These are phyloP conservation scores for Magnaporthiopsis rhizophila DNA, from an alignment of 2,329 filamentous ascomycete genomes.

Conservation along the genomic window DNA sequence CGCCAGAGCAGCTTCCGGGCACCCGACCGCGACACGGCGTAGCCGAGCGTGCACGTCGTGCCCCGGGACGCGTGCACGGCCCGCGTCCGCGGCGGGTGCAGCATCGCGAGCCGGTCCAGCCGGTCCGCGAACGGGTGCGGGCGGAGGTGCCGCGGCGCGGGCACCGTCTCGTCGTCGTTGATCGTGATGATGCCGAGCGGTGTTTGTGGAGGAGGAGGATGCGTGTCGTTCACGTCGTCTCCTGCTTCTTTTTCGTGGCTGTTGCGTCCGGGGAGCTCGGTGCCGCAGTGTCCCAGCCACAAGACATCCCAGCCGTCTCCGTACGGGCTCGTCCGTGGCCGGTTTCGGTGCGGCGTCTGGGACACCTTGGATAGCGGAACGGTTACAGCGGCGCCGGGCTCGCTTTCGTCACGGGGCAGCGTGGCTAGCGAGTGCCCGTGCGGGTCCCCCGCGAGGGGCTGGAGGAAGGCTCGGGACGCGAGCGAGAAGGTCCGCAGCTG, in stretches of 20 bases:
- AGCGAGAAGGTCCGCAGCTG: slow-evolving; percentile 36
- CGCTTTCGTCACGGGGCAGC: background rate
- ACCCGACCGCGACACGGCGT: slow-evolving; percentile 35
- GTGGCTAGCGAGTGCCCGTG: background rate
- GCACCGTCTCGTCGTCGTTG: slow-evolving; percentile 27
- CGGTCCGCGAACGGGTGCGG: slow-evolving; percentile 27
- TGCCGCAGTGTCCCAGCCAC: slow-evolving; percentile 43
- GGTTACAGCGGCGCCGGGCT: background rate
- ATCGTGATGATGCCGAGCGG: slow-evolving; percentile 13
- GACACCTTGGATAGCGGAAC: background rate
- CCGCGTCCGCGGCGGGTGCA: slow-evolving; percentile 33
- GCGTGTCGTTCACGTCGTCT: background rate
- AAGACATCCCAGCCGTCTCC: slow-evolving; percentile 44
- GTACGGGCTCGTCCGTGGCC: slow-evolving; percentile 29
- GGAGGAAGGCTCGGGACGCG: slow-evolving; percentile 26
- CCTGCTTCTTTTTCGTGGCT: background rate
- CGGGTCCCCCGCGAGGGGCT: slow-evolving; percentile 18
- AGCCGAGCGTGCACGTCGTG: slow-evolving; percentile 29
- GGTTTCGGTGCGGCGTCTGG: background rate
- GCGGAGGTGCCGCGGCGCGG: slow-evolving; percentile 24
- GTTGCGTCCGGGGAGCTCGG: slow-evolving; percentile 19
- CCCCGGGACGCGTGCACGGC: slow-evolving; percentile 34
- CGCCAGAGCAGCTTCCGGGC: slow-evolving; percentile 34
- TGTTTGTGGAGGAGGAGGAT: background rate
- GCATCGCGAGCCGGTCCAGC: slow-evolving; percentile 16